Percentiles rank a stretch among this genome's conserved stretches.
phyloP scores from a whole-genome alignment of 306 rosid species.

The Hippophae tibetana region DNA sequence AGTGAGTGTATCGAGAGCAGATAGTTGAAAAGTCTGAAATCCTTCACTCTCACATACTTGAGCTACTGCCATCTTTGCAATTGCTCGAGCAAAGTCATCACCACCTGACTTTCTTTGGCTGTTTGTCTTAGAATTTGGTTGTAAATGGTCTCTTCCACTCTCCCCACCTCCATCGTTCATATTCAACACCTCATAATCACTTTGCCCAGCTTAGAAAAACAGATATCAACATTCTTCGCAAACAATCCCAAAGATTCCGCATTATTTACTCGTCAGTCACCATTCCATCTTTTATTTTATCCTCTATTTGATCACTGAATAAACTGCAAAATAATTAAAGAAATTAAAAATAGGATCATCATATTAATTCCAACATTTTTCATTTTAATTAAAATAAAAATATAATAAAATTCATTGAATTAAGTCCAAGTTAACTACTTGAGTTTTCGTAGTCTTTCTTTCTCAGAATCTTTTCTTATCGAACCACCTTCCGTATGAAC shows the following conservation, averaged over 20 bases:
- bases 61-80: conserved; percentile 45
- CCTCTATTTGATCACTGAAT: conserved; percentile 23
- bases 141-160: conserved; percentile 60
- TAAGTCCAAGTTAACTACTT: background rate
- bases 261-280: conserved; percentile 7
- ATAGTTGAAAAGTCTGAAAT: conserved; percentile 68
- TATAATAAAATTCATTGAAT: background rate
- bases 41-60: conserved; percentile 74
- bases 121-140: conserved; percentile 14
- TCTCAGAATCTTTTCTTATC: background rate
- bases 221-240: conserved; percentile 27
- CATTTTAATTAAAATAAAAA: background rate
- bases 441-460: background rate
- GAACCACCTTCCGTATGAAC: background rate
- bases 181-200: conserved; percentile 80
- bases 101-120: conserved; percentile 35
- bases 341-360: background rate
- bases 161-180: conserved; percentile 88
- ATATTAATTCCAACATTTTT: too few relatives aligned
- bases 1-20: conserved; percentile 48
- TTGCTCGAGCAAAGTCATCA: conserved; percentile 52
- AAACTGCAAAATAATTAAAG: background rate
- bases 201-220: conserved; percentile 23
- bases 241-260: conserved; percentile 15
- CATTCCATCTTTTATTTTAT: background rate